Base-by-base conservation (phyloP, 2,329 filamentous ascomycete species). In the Endocalyx cinctus region DNA sequence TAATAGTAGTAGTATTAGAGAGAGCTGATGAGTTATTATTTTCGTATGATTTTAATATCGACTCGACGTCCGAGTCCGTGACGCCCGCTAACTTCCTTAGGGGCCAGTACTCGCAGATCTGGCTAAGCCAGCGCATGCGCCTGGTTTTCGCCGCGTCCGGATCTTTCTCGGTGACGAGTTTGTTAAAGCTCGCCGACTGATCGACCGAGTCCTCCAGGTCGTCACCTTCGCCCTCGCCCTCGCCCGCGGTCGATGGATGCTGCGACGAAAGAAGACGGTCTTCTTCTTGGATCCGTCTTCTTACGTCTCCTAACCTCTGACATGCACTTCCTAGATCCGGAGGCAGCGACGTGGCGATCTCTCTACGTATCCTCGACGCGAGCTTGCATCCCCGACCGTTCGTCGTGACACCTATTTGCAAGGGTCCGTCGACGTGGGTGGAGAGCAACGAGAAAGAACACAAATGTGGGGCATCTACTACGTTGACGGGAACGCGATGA, bases 31-130 rank as follows among this genome's bases (percentile, higher is more conserved):
- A n/a, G n/a, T n/a, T n/a, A n/a, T n/a, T n/a, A 8, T 44, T 52
- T 5, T 70, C 64, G 51, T 94, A 95, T 3, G 84, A 79, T 42
- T 74, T 66, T n/a, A 98, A 70, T 1, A 97, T 77, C 10, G 65
- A 59, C 12, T 86, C 78, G 6, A 96, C 79, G 47, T 97, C 89
- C 7, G 74, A 72, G 50, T 95, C 87, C 4, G 76, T 82, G 43
- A 97, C 82, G 25, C 74, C 71, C 6, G 88, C 87, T 2, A 98
- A 74, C 13, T 85, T 78, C 43, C 80, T 81, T 17, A 98, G 70
- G 2, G 92, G 89, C 92, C 92, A 98, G 63, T 98, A 98, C 66
- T 98, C 92, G 70, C 92, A 98, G 33, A 98, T 87, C 57, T 98
- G 92, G 14, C 84, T 79, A 2, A 98, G 70, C 92, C 92, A 98